These are phyloP conservation scores for Sporothrix mexicana DNA, from an alignment of 2,329 filamentous ascomycete genomes.

Conservation along the genomic window DNA sequence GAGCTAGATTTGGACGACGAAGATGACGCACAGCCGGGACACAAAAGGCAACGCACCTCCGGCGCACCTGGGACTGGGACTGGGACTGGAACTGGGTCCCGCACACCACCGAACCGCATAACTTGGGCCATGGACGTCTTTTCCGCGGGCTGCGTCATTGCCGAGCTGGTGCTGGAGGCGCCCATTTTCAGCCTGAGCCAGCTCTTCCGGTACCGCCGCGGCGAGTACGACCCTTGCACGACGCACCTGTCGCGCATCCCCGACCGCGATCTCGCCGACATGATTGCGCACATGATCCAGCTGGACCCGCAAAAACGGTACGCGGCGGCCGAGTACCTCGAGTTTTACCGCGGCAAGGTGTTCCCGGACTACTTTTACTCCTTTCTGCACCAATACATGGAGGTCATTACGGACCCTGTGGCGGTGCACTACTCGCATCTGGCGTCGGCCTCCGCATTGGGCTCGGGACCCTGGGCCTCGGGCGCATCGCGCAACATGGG, in stretches of 20 bases:
- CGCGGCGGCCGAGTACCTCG: constrained; percentile 90
- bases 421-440: constrained; percentile 69
- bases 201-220: constrained; percentile 89
- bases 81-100: too few species aligned
- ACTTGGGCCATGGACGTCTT: constrained; percentile 99
- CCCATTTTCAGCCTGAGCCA: constrained; percentile 98
- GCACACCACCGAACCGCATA: constrained; percentile 44
- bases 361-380: constrained; percentile 98
- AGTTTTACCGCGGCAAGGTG: constrained; percentile 88
- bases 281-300: constrained; percentile 96
- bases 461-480: constrained; percentile 53
- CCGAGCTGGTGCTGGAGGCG: constrained; percentile 91
- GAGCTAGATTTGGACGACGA: constrained; percentile 22
- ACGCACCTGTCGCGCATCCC: constrained; percentile 84
- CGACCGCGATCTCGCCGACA: constrained; percentile 82
- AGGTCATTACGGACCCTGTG: constrained; percentile 87
- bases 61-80: too few species aligned
- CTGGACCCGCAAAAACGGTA: constrained; percentile 90
- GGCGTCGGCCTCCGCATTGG: too few species aligned
- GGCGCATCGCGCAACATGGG: constrained; percentile 73
- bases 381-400: constrained; percentile 98
- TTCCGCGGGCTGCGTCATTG: constrained; percentile 94
- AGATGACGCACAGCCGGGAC: not conserved
- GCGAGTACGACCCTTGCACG: constrained; percentile 87
- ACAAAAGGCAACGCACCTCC: too few species aligned